Evolutionary conservation across 2,329 filamentous ascomycete species (phyloP), one percentile per base, ranked within the genome.

Genomic region (Neofusicoccum parvum): DNA sequence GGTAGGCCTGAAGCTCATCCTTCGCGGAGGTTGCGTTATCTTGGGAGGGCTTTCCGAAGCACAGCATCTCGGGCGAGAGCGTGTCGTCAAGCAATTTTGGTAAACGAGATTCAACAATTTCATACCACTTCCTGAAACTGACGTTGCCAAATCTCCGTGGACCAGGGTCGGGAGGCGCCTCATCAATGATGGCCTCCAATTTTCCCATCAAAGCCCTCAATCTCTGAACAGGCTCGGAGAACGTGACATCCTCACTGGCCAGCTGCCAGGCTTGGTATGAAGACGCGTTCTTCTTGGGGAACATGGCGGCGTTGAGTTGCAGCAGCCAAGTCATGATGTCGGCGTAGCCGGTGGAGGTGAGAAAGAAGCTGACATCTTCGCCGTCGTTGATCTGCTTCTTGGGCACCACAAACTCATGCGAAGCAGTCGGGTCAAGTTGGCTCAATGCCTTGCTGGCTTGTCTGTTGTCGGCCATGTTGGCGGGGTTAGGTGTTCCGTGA

Each of bases 141-240:
- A 92, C 82, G 75, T 99, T 99, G 39, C 95, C 95, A 75, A 98
- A 99, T 68, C 95, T 86, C 62, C 94, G 85, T 17, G 94, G 94
- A 14, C 94, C 94, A 6, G 88, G 87, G 72, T 96, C 91, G 0
- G 94, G 94, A 1, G 94, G 94, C 0, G 88, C 91, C 73, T 94
- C 88, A 15, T 90, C 86, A 59, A 97, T 87, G 58, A 96, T 84
- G 9, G 79, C 79, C 60, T 87, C 86, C 14, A 96, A 81, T 56
- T 82, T 85, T 5, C 82, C 79, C 15, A 98, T 80, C 41, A 99
- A 81, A 10, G 81, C 75, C 75, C 89, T 88, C 20, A 98, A 80
- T 10, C 83, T 84, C 59, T 81, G 80, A 20, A 97, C 85, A 0
- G 88, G 84, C 1, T 84, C 81, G 43, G 87, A 84, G 74, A 81